Evolutionary conservation across 345 rosid genomes (phyloP).

Genomic region (Mangifera indica): DNA sequence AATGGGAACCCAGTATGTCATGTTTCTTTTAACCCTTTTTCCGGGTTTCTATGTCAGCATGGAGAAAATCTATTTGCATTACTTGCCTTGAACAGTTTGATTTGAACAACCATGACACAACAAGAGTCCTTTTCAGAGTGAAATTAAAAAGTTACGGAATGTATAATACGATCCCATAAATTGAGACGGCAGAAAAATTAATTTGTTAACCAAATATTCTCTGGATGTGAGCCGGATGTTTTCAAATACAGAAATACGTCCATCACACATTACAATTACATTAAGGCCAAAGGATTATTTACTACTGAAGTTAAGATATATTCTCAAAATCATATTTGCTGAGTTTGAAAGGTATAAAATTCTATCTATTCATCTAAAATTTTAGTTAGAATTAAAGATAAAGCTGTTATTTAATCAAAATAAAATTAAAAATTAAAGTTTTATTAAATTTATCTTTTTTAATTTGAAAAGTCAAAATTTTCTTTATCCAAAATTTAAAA

Average conservation of each 20-base stretch:
- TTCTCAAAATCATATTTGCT: too few relatives aligned
- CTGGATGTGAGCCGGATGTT: constrained; percentile 18
- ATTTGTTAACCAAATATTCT: constrained; percentile 7
- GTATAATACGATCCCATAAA: neutral
- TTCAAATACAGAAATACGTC: neutral
- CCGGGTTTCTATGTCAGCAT: neutral
- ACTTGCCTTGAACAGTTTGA: constrained; percentile 1
- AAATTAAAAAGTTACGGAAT: neutral
- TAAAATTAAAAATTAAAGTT: too few relatives aligned
- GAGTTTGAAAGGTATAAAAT: too few relatives aligned
- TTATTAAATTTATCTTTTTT: too few relatives aligned
- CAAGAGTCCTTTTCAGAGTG: constrained; percentile 11
- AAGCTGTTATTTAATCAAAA: too few relatives aligned
- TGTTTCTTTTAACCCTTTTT: neutral
- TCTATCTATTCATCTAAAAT: too few relatives aligned
- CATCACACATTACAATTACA: too few relatives aligned
- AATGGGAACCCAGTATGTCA: neutral
- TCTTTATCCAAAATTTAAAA: too few relatives aligned
- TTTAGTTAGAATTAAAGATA: too few relatives aligned
- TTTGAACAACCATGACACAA: constrained; percentile 22
- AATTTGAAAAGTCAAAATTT: too few relatives aligned
- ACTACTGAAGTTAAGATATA: too few relatives aligned
- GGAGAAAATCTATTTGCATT: neutral
- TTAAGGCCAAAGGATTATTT: too few relatives aligned
- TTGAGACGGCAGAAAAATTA: neutral